These are phyloP conservation scores for Carex parvula DNA, from an alignment of 176 grass and related monocot species.

Conservation along the genomic window DNA sequence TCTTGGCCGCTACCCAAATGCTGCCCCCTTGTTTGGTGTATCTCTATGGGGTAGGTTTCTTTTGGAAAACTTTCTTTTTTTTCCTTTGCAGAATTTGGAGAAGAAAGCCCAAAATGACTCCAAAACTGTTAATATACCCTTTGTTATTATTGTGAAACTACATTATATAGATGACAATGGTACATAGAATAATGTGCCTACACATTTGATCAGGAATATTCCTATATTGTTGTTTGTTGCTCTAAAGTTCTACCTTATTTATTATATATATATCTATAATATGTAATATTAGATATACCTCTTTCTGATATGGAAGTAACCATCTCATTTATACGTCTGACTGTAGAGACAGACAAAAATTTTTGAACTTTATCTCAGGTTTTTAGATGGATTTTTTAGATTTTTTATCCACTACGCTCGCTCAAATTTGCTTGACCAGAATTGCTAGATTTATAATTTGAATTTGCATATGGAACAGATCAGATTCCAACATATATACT, in stretches of 20 bases:
- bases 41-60: conserved; percentile 64
- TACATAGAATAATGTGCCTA: neutral
- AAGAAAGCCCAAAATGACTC: neutral
- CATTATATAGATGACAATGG: neutral
- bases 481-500: conserved; percentile 93
- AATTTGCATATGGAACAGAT: conserved; percentile 44
- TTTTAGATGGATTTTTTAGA: neutral
- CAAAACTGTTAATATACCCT: neutral
- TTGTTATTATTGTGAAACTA: neutral
- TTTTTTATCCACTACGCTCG: neutral
- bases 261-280: too few species aligned
- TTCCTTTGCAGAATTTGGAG: neutral
- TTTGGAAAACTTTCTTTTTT: neutral
- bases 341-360: neutral
- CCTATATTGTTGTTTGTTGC: neutral
- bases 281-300: neutral
- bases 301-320: conserved; percentile 3
- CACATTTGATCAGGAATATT: neutral
- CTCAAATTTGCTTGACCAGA: neutral
- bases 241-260: neutral
- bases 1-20: conserved; percentile 98
- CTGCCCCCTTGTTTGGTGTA: conserved; percentile 83
- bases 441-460: neutral
- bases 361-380: neutral
- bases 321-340: neutral